Evolutionary conservation across 176 grass and related monocot genomes (phyloP), one percentile per base, ranked within the genome.

Genomic region (Ensete ventricosum): DNA sequence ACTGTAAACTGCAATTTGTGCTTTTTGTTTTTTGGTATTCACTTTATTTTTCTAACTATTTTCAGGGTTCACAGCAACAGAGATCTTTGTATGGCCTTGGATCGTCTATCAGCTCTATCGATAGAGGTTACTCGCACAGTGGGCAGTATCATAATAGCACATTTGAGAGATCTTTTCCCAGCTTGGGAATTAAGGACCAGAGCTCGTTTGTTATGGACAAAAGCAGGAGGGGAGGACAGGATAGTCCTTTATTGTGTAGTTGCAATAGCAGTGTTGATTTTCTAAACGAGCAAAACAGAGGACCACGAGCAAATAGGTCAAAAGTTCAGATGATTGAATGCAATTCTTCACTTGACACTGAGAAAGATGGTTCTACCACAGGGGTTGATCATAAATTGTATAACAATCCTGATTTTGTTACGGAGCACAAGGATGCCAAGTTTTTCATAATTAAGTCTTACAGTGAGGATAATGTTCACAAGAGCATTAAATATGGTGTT

Each of bases 391-490:
- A 67, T 49, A 83, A 84, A 72, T 81, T 55, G 24, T 96, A 92
- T 72, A 90, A 96, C 71, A 85, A 67, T 51, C 78, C 87, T 19
- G 85, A 93, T 51, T 98, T 98, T 76, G 80, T 76, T 57, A 85
- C 75, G 52, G 90, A 94, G 76, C 91, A 94, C 67, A 89, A 76
- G 70, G 85, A 79, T 82, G 90, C 90, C 34, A 94, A 80, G 76
- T 94, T 98, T 83, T 98, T 91, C 73, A 89, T 98, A 70, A 98
- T 98, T 87, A 98, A 98, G 77, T 98, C 95, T 43, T 98, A 93
- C 68, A 98, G 88, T n/a, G 95, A 98, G 80, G 95, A 98, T 78
- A 98, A 98, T 87, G 90, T 98, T 72, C 95, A 98, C 67, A 98
- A 98, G 84, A 93, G 90, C 79, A 89, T 98, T 43, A 98, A 98